Evolutionary conservation across 2,329 filamentous ascomycete species (phyloP).

Genomic region (Blumeriella jaapii): DNA sequence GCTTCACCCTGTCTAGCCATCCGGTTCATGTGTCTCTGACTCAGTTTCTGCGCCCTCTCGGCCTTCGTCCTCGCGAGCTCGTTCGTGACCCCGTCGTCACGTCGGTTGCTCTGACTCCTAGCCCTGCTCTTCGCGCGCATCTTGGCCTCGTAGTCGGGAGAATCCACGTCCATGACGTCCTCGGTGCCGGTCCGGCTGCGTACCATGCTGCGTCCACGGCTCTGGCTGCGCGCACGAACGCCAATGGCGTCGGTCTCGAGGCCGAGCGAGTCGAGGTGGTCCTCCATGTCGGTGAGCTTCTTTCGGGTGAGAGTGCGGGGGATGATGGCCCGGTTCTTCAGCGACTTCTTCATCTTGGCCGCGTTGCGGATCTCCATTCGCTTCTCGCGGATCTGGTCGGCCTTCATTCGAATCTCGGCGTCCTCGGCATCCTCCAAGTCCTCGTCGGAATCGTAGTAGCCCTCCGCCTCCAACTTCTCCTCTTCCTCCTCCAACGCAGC

Average conservation of each 20-base stretch:
- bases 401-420: constrained; percentile 80
- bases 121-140: constrained; percentile 64
- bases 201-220: constrained; percentile 59
- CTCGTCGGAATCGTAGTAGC: constrained; percentile 81
- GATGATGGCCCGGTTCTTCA: constrained; percentile 95
- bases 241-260: constrained; percentile 69
- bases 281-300: constrained; percentile 77
- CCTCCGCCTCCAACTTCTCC: constrained; percentile 80
- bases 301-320: constrained; percentile 73
- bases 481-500: constrained; percentile 90
- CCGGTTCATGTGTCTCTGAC: constrained; percentile 97
- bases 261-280: constrained; percentile 73
- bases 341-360: constrained; percentile 84
- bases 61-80: constrained; percentile 60
- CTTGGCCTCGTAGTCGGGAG: constrained; percentile 42
- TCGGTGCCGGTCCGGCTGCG: constrained; percentile 51
- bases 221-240: constrained; percentile 57
- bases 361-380: constrained; percentile 86
- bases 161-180: constrained; percentile 67
- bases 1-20: constrained; percentile 96
- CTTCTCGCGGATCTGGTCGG: constrained; percentile 92
- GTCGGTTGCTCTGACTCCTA: constrained; percentile 56
- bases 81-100: constrained; percentile 66
- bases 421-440: constrained; percentile 79
- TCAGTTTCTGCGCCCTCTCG: constrained; percentile 75